Evolutionary conservation across 768 basidiomycete genomes (phyloP), one percentile per base, ranked within the genome.

Genomic region (Pholiota molesta): DNA sequence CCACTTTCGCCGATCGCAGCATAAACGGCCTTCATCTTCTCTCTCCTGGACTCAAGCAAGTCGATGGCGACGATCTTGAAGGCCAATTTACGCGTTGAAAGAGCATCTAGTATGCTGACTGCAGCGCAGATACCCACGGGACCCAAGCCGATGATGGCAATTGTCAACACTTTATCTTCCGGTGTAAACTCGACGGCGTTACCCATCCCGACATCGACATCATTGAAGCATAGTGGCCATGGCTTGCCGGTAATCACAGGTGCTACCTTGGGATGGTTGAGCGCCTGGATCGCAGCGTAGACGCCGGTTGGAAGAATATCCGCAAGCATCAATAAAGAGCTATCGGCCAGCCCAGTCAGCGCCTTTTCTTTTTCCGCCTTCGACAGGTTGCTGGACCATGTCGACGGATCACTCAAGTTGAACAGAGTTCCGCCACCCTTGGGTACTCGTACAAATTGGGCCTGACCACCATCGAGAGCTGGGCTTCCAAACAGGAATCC

Each of bases 241-340:
- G 90, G 74, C 40, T 69, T 77, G 2, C 85, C 86, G 0, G 81
- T 84, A 53, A 90, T 66, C 26, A 88, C 78, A 9, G 90, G 85
- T 19, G 80, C 75, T 5, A 87, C 76, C 74, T 92, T 93, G 4
- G 90, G 87, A 68, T 93, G 90, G 61, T 86, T 85, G 61, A 92
- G 67, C 2, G 86, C 86, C 71, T 92, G 91, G 60, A 86, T 69
- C 2, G 87, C 88, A 9, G 91, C 91, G 67, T 91, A 93, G 16
- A 89, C 83, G 4, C 90, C 91, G 0, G 92, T 93, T 3, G 92
- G 92, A 14, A 92, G 80, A 67, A 92, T 91, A 67, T 93, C 92
- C 10, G 89, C 88, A 8, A 93, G 77, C 59, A 93, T 76, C 21
- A 93, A 79, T 49, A 92, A 76, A 1, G 90, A 89, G 40, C 82